Base-by-base conservation (phyloP, 805 yeast species). In the Yamadazyma sp. region DNA sequence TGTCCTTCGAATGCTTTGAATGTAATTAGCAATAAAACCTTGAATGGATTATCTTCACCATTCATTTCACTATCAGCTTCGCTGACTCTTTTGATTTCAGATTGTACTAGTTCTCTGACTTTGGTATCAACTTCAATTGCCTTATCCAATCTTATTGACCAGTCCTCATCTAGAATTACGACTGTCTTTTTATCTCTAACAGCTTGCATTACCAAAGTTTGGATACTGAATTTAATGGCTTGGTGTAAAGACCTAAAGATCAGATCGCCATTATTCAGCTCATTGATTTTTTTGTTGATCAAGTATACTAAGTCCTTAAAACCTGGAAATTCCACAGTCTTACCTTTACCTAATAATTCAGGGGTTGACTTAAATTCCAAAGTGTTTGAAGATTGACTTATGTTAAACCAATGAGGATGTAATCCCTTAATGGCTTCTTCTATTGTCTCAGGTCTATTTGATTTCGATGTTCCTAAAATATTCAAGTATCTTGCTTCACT, bases 391-490 rank as follows among this genome's bases (percentile, higher is more conserved):
- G 82, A 65, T 26, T 57, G 60, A 22, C 67, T 57, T 3, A 81
- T 59, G 30, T 72, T 73, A 52, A 79, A 84, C 86, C 89, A 82
- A 54, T 83, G 76, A 0, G 96, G 96, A 55, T 87, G 80, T 19
- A 91, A 60, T 0, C 97, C 97, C 43, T 76, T 78, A 4, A 55
- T 56, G 0, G 96, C 82, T 53, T 87, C 96, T 49, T 87, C 95
- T 2, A 81, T 64, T 0, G 86, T 78, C 46, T 86, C 95, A 2
- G 85, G 69, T 37, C 81, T 69, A 45, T 84, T 84, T 2, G 53
- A 56, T 9, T 69, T 50, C 14, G 75, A 60, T 4, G 85, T 56
- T 10, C 88, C 96, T 30, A 81, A 54, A 13, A 88, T 56, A 50
- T 87, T 80, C 24, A 86, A 60, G 30, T 75, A 48, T 39, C 96